Evolutionary conservation across 495 filamentous ascomycete species (phyloP), one percentile per base, ranked within the genome.

Genomic region (Tuber calosporum): DNA sequence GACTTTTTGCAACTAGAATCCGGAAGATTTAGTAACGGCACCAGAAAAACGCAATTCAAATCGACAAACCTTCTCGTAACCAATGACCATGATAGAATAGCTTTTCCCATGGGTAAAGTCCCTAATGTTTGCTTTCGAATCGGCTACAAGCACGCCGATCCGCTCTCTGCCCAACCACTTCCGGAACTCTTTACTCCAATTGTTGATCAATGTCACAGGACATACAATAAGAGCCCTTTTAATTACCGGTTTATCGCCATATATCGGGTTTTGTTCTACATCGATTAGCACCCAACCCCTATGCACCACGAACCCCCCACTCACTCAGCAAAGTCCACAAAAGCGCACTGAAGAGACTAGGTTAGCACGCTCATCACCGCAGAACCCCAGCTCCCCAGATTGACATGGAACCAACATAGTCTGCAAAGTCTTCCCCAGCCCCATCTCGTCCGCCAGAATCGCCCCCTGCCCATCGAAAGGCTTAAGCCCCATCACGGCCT

Each of bases 371-470:
- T 13, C 36, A 38, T 30, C 26, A 62, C 19, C 53, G 4, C 53
- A 34, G 53, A 62, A 34, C 30, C 53, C 26, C 67, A 69, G 30
- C 37, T 68, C 34, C 43, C 34, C 9, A 71, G 53, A 72, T 69
- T 34, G 19, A 69, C 53, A 62, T 34, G 53, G 53, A 30, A 62
- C 36, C 41, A 39, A 69, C 58, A 94, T 93, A 0, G 90, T 93
- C 82, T 93, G 91, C 48, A 93, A 79, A 6, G 92, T 93, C 79
- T 94, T 94, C 19, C 91, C 91, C 13, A 94, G 78, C 4, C 91
- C 91, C 91, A 94, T 94, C 75, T 93, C 92, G 79, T 94, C 91
- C 5, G 92, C 92, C 41, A 94, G 83, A 71, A 94, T 90, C 4
- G 90, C 91, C 17, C 91, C 91, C 79, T 90, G 87, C 0, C 91